These are phyloP conservation scores for Phytopythium montanum DNA, from an alignment of 352 stramenopile species.

Conservation along the genomic window DNA sequence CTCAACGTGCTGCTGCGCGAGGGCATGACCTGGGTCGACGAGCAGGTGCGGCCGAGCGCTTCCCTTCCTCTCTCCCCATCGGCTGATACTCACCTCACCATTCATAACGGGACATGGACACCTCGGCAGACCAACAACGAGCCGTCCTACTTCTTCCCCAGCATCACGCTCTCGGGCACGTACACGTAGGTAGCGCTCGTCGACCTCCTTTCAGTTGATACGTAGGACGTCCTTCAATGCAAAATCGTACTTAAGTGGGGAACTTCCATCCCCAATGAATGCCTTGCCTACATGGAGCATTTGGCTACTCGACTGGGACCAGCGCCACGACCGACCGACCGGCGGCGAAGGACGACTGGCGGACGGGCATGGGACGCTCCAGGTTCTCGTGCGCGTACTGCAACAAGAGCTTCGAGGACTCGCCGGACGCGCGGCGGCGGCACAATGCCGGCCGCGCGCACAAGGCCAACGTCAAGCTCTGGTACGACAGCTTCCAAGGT, in stretches of 20 bases:
- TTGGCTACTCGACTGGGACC: no score
- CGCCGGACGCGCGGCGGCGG: constrained; percentile 57
- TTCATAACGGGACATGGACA: not conserved
- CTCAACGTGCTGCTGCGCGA: constrained; percentile 91
- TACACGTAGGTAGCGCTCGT: constrained; percentile 69
- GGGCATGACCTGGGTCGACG: constrained; percentile 97
- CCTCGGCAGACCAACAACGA: constrained; percentile 42
- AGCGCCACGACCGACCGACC: no score
- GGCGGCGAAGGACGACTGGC: no score
- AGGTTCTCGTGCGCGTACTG: constrained; percentile 78
- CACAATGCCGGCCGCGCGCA: constrained; percentile 71
- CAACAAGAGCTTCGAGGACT: constrained; percentile 80
- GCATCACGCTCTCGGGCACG: constrained; percentile 75
- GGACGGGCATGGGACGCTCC: constrained; percentile 38
- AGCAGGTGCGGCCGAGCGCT: constrained; percentile 52
- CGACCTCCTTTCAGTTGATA: not conserved
- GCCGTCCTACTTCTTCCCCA: constrained; percentile 84
- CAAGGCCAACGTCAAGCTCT: constrained; percentile 82
- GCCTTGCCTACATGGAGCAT: no score
- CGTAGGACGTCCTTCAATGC: not conserved
- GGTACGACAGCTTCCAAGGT: constrained; percentile 80
- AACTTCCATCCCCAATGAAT: no score
- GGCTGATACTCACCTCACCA: constrained; percentile 1
- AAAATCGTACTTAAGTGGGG: constrained; percentile 40
- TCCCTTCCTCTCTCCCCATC: not conserved